Evolutionary conservation across 352 stramenopile species (phyloP), one percentile per base, ranked within the genome.

Genomic region (Phytophthora pistaciae): DNA sequence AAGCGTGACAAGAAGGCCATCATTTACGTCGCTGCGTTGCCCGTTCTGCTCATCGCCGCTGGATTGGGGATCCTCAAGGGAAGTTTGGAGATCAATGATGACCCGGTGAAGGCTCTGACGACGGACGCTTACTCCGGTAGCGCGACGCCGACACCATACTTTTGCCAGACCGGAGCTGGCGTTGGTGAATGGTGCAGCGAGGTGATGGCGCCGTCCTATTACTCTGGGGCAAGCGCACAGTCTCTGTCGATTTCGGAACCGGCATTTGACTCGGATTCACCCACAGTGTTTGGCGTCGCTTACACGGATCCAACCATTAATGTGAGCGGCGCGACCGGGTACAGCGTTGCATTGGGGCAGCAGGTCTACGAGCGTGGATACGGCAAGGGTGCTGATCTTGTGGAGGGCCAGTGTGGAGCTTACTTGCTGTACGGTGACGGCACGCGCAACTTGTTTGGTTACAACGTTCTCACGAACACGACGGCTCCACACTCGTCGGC

Each of bases 401-500:
- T 79, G 11, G 31, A 72, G 23, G 68, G 64, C 2, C 83, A 89
- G 55, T 87, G 78, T 27, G 81, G 81, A 11, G 67, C 54, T 4
- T 84, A 81, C 38, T 53, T 88, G 56, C 59, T 91, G 3, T 74
- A 85, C 46, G 70, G 73, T 14, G 70, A 79, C 36, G 66, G 58
- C 20, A 60, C 69, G 1, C 62, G 66, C 16, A 81, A 83, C 25
- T 40, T 85, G 20, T 27, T 91, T 11, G 73, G 80, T 38, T 91
- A 91, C 74, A 86, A 85, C 27, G 20, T 90, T n/a, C 73, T 88
- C 25, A 64, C 80, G 8, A 91, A 91, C 74, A 87, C 83, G 6
- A 79, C 81, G 2, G 56, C 77, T 6, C 68, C 70, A 1, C 83
- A 91, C 49, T 69, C 71, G 5, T 65, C 77, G 0, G 61, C 60